Evolutionary conservation across 2,329 filamentous ascomycete species (phyloP).

Genomic region (Aureobasidium vineae): DNA sequence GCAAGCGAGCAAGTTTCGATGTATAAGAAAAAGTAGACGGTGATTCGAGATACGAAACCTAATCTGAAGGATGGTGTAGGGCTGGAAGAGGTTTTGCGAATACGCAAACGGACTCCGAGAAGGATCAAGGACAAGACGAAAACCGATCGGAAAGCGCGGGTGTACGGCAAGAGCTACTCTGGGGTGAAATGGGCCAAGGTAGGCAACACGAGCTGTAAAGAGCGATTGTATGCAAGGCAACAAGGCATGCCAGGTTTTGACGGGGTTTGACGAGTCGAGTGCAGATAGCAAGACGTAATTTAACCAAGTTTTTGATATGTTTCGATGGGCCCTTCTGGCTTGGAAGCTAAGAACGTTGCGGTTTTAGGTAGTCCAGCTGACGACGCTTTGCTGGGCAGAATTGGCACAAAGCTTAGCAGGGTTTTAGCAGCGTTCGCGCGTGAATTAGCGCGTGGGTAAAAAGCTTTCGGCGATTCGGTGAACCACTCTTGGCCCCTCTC

Average conservation of each 20-base stretch:
- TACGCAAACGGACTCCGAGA: not conserved
- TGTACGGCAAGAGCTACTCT: not conserved
- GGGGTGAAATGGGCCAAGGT: not conserved
- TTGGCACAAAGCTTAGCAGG: not conserved
- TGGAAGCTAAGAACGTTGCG: not conserved
- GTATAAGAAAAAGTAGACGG: not conserved
- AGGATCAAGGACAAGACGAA: not conserved
- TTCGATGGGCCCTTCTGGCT: not conserved
- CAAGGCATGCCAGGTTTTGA: conserved; percentile 3
- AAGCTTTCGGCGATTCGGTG: not conserved
- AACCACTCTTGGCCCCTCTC: not conserved
- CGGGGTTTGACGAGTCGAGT: not conserved
- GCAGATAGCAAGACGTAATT: not conserved
- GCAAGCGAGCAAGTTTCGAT: not conserved
- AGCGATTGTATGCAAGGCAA: not conserved
- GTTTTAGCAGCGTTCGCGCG: not conserved
- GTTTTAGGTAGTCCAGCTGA: not conserved
- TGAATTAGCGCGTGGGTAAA: not conserved
- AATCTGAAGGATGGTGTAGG: not conserved
- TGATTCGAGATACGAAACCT: not conserved
- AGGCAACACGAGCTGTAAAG: not conserved
- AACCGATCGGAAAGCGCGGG: not conserved
- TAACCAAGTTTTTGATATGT: conserved; percentile 14
- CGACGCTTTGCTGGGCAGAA: not conserved
- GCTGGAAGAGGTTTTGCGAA: not conserved